Percentiles rank a stretch among this genome's conserved stretches.
These are phyloP conservation scores for Ilyonectria sp. DNA, from an alignment of 2,329 filamentous ascomycete species.

Conservation along the genomic window DNA sequence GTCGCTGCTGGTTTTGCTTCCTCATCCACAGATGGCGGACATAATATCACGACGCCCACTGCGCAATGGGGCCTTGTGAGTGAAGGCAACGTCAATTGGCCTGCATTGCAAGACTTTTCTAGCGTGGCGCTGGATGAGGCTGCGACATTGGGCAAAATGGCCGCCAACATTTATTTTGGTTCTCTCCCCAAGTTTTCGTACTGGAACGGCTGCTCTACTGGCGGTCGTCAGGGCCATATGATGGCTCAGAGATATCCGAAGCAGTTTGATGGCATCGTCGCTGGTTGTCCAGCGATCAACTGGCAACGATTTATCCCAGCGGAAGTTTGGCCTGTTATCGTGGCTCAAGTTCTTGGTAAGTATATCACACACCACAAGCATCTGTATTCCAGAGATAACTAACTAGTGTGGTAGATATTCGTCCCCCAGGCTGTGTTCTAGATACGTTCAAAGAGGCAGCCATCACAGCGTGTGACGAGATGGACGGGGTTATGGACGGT, in stretches of 20 bases:
- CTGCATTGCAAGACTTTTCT: slow-evolving; percentile 47
- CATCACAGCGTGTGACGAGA: slow-evolving; percentile 50
- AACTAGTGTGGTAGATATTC: neutral
- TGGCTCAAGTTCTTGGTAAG: slow-evolving; percentile 33
- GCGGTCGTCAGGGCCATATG: slow-evolving; percentile 70
- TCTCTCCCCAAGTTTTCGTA: slow-evolving; percentile 58
- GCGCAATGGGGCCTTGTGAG: slow-evolving; percentile 37
- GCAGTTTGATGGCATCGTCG: slow-evolving; percentile 69
- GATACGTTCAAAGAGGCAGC: slow-evolving; percentile 52
- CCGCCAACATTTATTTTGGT: slow-evolving; percentile 59
- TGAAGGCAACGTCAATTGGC: slow-evolving; percentile 43
- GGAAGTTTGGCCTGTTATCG: slow-evolving; percentile 42
- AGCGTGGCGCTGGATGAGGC: slow-evolving; percentile 48
- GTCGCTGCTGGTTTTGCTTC: slow-evolving; percentile 24
- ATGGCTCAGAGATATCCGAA: slow-evolving; percentile 66
- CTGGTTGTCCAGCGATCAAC: slow-evolving; percentile 60
- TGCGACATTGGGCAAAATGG: slow-evolving; percentile 59
- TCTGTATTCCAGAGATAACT: too few relatives aligned
- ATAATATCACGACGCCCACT: neutral
- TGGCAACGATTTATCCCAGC: slow-evolving; percentile 51
- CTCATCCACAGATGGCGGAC: slow-evolving; percentile 35
- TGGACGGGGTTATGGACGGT: slow-evolving; percentile 45
- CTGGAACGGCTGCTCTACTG: slow-evolving; percentile 68
- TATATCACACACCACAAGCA: too few relatives aligned
- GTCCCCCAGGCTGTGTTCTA: slow-evolving; percentile 52